Evolutionary conservation across 305 asterid species (phyloP), one percentile per base, ranked within the genome.

Genomic region (Fraxinus baroniana): DNA sequence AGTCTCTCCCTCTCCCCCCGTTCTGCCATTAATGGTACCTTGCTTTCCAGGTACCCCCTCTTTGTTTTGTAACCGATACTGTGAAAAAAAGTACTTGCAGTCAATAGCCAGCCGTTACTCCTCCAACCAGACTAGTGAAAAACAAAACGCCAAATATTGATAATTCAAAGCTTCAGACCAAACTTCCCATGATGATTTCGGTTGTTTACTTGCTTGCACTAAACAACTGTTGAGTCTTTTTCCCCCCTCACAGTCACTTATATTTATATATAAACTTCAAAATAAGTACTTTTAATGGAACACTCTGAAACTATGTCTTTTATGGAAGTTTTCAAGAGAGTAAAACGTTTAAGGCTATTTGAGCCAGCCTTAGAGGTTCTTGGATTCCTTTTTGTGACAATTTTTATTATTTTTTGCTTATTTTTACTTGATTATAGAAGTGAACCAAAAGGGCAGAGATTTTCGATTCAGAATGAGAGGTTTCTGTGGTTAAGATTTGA

Each of bases 331-430:
- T 83, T 84, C 82, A 87, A 81, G 90, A 89, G 83, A 85, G 52
- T 87, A 20, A 89, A 89, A 80, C 81, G 86, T 32, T 87, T 87
- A 12, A 87, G 87, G 84, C 57, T 89, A 24, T 87, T 87, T 75
- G 92, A 89, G 60, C 90, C 92, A 5, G 87, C 90, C 72, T n/a
- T 86, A 18, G 86, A 84, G 28, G 78, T 89, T 76, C 82, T 87
- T 80, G 92, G 92, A 15, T 89, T 89, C 60, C 44, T 86, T 8
- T 37, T 89, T 7, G 89, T 87, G 32, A 55, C 86, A 8, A 18
- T 85, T 62, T 84, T 70, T 39, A 79, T 89, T 18, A 79, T 87
- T 26, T 77, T 89, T 52, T 79, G 87, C 26, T 89, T 89, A 83
- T 85, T 85, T 46, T 79, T 84, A 84, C 76, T 87, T 81, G 88